These are phyloP conservation scores for Globisporangium nunn DNA, from an alignment of 352 stramenopile genomes.

Conservation along the genomic window DNA sequence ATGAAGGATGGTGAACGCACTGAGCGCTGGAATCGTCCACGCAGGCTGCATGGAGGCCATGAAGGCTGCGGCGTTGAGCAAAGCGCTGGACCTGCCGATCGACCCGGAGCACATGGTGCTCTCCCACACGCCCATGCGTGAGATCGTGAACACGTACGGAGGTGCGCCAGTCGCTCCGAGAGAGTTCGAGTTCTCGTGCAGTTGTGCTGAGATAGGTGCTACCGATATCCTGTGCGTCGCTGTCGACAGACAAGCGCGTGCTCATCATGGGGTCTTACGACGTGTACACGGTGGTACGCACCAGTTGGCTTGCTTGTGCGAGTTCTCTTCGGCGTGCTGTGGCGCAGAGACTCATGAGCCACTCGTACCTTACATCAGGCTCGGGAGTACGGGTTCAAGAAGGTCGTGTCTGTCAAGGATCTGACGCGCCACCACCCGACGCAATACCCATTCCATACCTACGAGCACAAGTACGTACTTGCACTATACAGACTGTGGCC, in stretches of 20 bases:
- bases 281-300: constrained; percentile 65
- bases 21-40: not conserved
- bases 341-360: not conserved
- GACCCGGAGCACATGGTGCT: constrained; percentile 73
- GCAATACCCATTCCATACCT: constrained; percentile 77
- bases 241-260: constrained; percentile 54
- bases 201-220: not conserved
- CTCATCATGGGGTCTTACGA: constrained; percentile 84
- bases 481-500: too few species aligned
- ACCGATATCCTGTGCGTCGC: not conserved
- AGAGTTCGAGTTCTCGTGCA: too few species aligned
- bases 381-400: constrained; percentile 75
- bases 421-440: constrained; percentile 60
- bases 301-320: not conserved
- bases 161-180: constrained; percentile 14
- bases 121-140: constrained; percentile 87
- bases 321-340: not conserved
- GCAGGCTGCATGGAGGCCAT: constrained; percentile 73
- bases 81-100: constrained; percentile 53
- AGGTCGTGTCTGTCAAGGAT: constrained; percentile 69
- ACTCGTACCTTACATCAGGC: constrained; percentile 15
- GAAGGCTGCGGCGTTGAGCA: constrained; percentile 74
- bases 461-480: constrained; percentile 45
- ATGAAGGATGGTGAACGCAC: not conserved
- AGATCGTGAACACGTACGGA: constrained; percentile 54